These are phyloP conservation scores for Haplographium delicatum DNA, from an alignment of 495 filamentous ascomycete species.

Conservation along the genomic window DNA sequence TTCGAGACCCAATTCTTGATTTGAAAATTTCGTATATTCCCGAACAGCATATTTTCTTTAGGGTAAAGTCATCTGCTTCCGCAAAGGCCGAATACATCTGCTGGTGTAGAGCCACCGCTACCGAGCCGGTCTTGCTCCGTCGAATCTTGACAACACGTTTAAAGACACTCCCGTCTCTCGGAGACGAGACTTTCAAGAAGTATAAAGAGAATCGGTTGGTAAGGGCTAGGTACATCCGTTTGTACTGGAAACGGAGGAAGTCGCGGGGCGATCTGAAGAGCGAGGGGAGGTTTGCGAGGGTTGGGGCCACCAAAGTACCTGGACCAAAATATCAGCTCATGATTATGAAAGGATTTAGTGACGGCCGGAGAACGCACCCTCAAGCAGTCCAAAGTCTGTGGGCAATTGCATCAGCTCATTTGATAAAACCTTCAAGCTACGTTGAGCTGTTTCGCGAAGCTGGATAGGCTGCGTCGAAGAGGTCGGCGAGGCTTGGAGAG, in stretches of 20 bases:
- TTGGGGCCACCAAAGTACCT: conserved; percentile 57
- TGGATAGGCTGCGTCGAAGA: not conserved
- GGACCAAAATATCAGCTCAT: not conserved
- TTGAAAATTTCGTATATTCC: conserved; percentile 53
- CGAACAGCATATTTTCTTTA: conserved; percentile 55
- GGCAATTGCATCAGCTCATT: conserved; percentile 32
- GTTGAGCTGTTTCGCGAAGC: conserved; percentile 25
- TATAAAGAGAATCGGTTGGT: conserved; percentile 10
- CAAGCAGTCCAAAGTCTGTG: conserved; percentile 50
- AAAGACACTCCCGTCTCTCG: not conserved
- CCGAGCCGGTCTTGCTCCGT: conserved; percentile 36
- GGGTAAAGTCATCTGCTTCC: conserved; percentile 48
- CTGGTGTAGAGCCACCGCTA: conserved; percentile 55
- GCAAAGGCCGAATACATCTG: conserved; percentile 72
- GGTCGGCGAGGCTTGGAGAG: not conserved
- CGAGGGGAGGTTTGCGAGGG: conserved; percentile 50
- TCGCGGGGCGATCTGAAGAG: conserved; percentile 42
- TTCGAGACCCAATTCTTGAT: conserved; percentile 50
- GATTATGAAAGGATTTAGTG: not conserved
- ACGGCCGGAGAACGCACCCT: conserved; percentile 26
- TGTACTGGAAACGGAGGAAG: conserved; percentile 38
- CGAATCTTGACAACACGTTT: conserved; percentile 31
- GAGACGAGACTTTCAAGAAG: conserved; percentile 15
- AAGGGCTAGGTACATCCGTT: not conserved
- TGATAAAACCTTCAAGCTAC: conserved; percentile 35